phyloP scores from a whole-genome alignment of 2,329 filamentous ascomycete genomes.

The Aureobasidium pullulans region DNA sequence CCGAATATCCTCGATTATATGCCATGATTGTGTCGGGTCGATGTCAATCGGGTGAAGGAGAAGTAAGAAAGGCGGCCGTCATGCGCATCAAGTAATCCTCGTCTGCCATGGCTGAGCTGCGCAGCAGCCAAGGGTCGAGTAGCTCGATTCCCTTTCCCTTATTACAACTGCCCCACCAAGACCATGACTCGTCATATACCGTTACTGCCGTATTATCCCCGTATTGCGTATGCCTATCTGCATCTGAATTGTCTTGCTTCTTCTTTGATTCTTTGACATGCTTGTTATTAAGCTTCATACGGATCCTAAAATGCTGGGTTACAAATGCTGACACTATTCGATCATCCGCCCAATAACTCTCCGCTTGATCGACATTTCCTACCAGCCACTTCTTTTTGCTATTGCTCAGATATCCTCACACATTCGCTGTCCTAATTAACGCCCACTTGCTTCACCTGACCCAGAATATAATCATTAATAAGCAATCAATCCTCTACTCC shows the following conservation, averaged over 20 bases:
- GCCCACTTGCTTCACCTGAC: not conserved
- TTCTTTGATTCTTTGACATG: not conserved
- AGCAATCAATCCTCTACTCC: slow-evolving; percentile 1
- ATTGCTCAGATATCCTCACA: not conserved
- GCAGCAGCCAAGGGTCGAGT: not conserved
- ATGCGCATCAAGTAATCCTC: slow-evolving; percentile 3
- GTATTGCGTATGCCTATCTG: not conserved
- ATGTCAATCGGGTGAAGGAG: not conserved
- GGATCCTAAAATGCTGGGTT: not conserved
- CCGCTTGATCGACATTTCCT: not conserved
- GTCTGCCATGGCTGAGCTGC: slow-evolving; percentile 1
- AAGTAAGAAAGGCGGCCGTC: not conserved
- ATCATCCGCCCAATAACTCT: not conserved
- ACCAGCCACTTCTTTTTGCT: not conserved
- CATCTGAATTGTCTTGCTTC: not conserved
- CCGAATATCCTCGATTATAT: slow-evolving; percentile 72
- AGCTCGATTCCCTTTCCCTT: not conserved
- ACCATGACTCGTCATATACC: slow-evolving; percentile 1
- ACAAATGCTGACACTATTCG: not conserved
- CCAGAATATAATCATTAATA: not conserved
- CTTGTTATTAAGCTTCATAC: not conserved
- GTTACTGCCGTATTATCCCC: not conserved
- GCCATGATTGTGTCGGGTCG: slow-evolving; percentile 56
- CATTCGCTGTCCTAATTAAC: not conserved
- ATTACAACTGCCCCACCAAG: not conserved